Conservation (phyloP, 2,329 filamentous ascomycete species). For the Raffaelea deltoideospora region DNA sequence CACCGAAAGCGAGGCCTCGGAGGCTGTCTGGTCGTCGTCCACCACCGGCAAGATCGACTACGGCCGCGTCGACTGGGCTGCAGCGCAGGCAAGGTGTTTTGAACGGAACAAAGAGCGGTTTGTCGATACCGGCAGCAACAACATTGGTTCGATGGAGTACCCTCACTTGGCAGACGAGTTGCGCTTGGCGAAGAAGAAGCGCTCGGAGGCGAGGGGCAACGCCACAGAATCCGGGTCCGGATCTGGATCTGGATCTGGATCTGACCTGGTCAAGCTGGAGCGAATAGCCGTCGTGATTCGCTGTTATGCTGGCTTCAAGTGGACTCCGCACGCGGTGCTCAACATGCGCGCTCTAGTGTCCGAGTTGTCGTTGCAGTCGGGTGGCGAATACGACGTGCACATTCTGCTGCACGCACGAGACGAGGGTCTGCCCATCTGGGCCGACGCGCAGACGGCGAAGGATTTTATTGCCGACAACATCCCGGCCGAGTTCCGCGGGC, state of each 20-base stretch:
- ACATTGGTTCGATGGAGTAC: not conserved
- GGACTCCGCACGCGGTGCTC: conserved; percentile 62
- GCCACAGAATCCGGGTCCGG: not conserved
- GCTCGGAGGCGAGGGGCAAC: not conserved
- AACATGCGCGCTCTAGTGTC: conserved; percentile 71
- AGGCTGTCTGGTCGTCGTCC: conserved; percentile 33
- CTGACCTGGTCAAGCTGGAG: conserved; percentile 23
- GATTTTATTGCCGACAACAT: conserved; percentile 53
- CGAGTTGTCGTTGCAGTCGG: conserved; percentile 62
- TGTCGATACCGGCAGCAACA: conserved; percentile 9
- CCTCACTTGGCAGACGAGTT: conserved; percentile 1
- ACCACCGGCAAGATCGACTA: conserved; percentile 41
- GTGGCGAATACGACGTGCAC: conserved; percentile 69
- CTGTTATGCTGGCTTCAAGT: conserved; percentile 66
- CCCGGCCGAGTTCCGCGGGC: conserved; percentile 60
- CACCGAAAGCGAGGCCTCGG: conserved; percentile 52
- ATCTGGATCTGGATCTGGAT: too few relatives aligned
- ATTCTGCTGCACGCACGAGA: conserved; percentile 79
- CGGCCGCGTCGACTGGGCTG: conserved; percentile 36
- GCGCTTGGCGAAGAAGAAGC: not conserved
- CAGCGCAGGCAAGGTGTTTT: conserved; percentile 37
- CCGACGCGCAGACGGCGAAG: conserved; percentile 59
- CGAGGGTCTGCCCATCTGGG: conserved; percentile 64
- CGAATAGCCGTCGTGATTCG: conserved; percentile 67
- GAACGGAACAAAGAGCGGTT: conserved; percentile 50